Evolutionary conservation across 2,329 filamentous ascomycete species (phyloP).

Genomic region (Tolypocladium guangdongense): DNA sequence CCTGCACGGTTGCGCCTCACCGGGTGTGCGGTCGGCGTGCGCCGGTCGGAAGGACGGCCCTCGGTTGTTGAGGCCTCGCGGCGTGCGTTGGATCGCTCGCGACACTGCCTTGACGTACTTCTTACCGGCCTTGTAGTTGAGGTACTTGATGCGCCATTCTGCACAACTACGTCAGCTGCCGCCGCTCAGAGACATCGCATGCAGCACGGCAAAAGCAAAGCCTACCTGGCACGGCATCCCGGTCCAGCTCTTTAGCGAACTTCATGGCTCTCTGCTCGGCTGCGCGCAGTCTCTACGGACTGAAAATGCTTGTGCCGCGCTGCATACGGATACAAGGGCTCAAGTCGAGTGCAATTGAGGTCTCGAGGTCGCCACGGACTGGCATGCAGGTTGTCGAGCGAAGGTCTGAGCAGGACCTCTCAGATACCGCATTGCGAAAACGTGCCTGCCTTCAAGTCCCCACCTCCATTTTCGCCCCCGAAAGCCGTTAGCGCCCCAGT

Average conservation of each 20-base stretch:
- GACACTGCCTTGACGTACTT: conserved; percentile 81
- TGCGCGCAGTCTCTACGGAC: conserved; percentile 3
- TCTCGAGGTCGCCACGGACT: not conserved
- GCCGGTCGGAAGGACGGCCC: conserved; percentile 19
- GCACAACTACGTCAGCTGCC: conserved; percentile 4
- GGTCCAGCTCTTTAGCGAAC: conserved; percentile 69
- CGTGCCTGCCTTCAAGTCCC: not conserved
- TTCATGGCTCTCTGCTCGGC: conserved; percentile 37
- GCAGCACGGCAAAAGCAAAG: conserved; percentile 1
- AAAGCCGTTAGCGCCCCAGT: not conserved
- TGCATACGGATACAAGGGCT: not conserved
- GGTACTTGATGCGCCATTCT: conserved; percentile 90
- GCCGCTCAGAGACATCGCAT: not conserved
- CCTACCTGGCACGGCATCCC: conserved; percentile 72
- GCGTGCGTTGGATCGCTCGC: conserved; percentile 56
- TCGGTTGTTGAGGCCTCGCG: conserved; percentile 24
- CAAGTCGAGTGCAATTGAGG: not conserved
- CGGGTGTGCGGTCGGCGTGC: conserved; percentile 1
- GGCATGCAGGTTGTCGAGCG: conserved; percentile 3
- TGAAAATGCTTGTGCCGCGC: not conserved
- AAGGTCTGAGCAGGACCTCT: conserved; percentile 2
- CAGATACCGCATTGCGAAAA: not conserved
- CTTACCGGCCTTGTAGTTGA: conserved; percentile 92
- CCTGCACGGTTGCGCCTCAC: not conserved
- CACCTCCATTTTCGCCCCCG: not conserved